Conservation (phyloP, 2,329 filamentous ascomycete genomes). For the Fusarium fracticaudum region DNA sequence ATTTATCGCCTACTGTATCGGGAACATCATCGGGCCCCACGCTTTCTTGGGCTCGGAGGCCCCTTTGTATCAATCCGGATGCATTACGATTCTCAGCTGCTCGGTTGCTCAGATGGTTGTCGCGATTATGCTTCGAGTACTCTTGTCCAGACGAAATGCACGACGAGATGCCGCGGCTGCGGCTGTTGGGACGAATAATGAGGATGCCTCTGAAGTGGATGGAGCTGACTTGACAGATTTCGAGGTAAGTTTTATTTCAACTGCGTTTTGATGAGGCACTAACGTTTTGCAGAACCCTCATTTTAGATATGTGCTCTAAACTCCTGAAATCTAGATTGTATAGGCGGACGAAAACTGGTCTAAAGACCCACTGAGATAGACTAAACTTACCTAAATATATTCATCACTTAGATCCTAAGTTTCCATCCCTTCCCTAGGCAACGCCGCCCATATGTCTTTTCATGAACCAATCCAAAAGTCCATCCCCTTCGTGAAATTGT, state of each 20-base stretch:
- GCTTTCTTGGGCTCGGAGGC: conserved; percentile 57
- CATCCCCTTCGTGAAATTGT: too few relatives aligned
- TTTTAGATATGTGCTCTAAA: conserved; percentile 19
- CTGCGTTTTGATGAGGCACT: too few relatives aligned
- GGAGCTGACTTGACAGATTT: conserved; percentile 35
- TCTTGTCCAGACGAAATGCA: conserved; percentile 24
- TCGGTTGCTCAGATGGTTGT: conserved; percentile 29
- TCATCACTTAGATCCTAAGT: background rate
- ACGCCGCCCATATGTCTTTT: too few relatives aligned
- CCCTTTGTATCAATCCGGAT: conserved; percentile 61
- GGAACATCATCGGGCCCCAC: conserved; percentile 36
- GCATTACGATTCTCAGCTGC: conserved; percentile 47
- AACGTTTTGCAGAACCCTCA: conserved; percentile 14
- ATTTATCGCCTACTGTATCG: conserved; percentile 54
- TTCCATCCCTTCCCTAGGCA: background rate
- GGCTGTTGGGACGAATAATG: background rate
- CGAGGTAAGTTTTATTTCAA: conserved; percentile 6
- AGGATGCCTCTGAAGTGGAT: background rate
- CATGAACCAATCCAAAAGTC: too few relatives aligned
- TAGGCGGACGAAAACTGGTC: too few relatives aligned
- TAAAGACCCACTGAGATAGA: background rate
- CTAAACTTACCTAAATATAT: background rate
- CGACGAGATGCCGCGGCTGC: conserved; percentile 12
- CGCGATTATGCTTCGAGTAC: conserved; percentile 18
- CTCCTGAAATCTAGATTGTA: too few relatives aligned